phyloP scores from a whole-genome alignment of 176 grass and related monocot species.

The Miscanthus lutarioriparius region DNA sequence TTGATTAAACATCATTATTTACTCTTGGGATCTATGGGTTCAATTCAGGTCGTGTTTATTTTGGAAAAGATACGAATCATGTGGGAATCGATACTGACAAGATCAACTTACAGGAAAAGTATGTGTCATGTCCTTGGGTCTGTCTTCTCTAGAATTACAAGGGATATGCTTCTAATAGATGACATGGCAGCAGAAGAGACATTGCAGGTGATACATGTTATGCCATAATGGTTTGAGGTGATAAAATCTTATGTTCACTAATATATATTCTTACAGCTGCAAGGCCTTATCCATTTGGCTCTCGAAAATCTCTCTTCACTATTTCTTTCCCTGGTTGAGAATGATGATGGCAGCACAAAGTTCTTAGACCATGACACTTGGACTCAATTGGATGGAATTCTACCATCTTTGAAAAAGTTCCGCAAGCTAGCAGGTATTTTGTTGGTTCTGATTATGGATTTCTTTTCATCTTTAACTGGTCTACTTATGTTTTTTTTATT shows the following conservation, averaged over 20 bases:
- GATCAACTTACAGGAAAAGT: slow-evolving; percentile 75
- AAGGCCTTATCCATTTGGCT: slow-evolving; percentile 85
- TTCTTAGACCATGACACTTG: slow-evolving; percentile 54
- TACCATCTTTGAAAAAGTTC: slow-evolving; percentile 65
- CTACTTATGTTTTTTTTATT: neutral
- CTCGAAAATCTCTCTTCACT: slow-evolving; percentile 80
- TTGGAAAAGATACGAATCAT: slow-evolving; percentile 90
- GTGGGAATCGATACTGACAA: slow-evolving; percentile 77
- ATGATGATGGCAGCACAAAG: slow-evolving; percentile 36
- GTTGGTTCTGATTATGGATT: too few relatives aligned
- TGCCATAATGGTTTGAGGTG: slow-evolving; percentile 22
- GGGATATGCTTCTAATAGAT: slow-evolving; percentile 93
- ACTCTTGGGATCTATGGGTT: slow-evolving; percentile 16
- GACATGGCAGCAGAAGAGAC: slow-evolving; percentile 96
- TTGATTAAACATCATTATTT: neutral
- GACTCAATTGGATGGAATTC: slow-evolving; percentile 55
- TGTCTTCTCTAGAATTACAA: slow-evolving; percentile 82
- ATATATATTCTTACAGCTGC: slow-evolving; percentile 64
- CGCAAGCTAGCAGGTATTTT: too few relatives aligned
- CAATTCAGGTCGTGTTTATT: slow-evolving; percentile 74
- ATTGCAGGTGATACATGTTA: slow-evolving; percentile 61
- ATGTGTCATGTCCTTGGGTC: slow-evolving; percentile 74
- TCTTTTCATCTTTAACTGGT: too few relatives aligned
- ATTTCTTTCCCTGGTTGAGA: slow-evolving; percentile 63
- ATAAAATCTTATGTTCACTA: slow-evolving; percentile 18